Evolutionary conservation across 1,139 yeast species (phyloP), one percentile per base, ranked within the genome.

Genomic region (Blastobotrys persicus): DNA sequence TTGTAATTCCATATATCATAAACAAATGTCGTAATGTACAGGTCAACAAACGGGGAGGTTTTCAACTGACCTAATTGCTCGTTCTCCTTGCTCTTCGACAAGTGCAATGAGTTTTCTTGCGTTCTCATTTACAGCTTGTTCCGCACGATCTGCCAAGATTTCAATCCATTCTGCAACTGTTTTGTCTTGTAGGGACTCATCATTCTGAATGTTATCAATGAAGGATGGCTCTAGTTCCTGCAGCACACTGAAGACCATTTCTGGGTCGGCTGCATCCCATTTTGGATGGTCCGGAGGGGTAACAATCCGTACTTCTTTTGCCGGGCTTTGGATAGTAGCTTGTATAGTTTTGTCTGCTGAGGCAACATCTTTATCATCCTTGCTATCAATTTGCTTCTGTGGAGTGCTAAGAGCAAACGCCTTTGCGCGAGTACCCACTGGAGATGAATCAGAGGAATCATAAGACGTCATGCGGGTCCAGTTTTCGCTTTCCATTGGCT

Each of bases 81-180:
- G 44, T 46, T 54, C 54, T 2, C 61, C 65, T 45, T 63, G 62
- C 20, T 54, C 54, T 32, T 56, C 58, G 18, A 68, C 45, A 45
- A 55, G 46, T 13, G 52, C 55, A n/a, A 72, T 56, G 49, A 72
- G 59, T 31, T 55, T 51, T 16, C 66, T 61, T 49, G 73, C 71
- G 31, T 62, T 63, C 19, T 58, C 60, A n/a, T 55, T 49, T 16
- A 72, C 48, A 26, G 61, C 62, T 9, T 55, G 55, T 40, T 68
- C 70, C 2, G 66, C 59, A 38, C 54, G 51, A 17, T 59, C 62
- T 2, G 69, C 64, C 59, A 79, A 76, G 56, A 75, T 72, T 42
- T 64, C 64, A 17, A 87, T 68, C 95, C 95, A 88, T 53, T 85
- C 79, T 46, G 75, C 75, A 14, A 88, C 77, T 0, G 88, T 80